phyloP scores from a whole-genome alignment of 208 protist species.

The Leptomonas seymouri region DNA sequence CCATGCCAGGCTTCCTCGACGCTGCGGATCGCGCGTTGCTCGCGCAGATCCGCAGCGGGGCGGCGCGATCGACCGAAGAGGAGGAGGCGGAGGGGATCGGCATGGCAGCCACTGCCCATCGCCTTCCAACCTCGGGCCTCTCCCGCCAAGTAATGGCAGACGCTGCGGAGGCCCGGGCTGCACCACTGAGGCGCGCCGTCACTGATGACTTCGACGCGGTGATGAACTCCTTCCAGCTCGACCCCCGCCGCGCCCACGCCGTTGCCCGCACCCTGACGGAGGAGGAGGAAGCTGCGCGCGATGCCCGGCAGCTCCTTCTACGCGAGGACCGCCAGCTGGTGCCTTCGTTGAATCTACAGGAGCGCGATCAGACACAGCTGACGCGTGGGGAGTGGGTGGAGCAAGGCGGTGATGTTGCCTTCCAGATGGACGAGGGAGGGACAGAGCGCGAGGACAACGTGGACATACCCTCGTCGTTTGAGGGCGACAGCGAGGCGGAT shows the following conservation, averaged over 20 bases:
- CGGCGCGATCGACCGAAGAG: conserved; percentile 18
- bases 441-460: conserved; percentile 42
- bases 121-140: not conserved
- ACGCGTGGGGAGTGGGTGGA: conserved; percentile 76
- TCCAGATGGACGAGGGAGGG: conserved; percentile 67
- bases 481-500: conserved; percentile 35
- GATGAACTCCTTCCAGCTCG: conserved; percentile 63
- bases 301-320: conserved; percentile 44
- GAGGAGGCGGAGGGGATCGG: not conserved
- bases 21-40: conserved; percentile 32
- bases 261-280: conserved; percentile 64
- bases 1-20: conserved; percentile 25
- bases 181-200: conserved; percentile 11
- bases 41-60: conserved; percentile 25
- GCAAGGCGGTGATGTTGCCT: conserved; percentile 71
- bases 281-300: conserved; percentile 49
- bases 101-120: not conserved
- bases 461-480: conserved; percentile 54
- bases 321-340: conserved; percentile 60
- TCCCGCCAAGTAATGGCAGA: conserved; percentile 4
- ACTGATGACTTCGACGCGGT: conserved; percentile 75
- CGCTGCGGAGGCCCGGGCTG: conserved; percentile 12
- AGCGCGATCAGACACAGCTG: conserved; percentile 49
- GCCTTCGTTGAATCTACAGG: conserved; percentile 40
- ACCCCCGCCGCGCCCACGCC: conserved; percentile 69